phyloP scores from a whole-genome alignment of 2,329 filamentous ascomycete species.

The Chrysoporthe deuterocubensis region DNA sequence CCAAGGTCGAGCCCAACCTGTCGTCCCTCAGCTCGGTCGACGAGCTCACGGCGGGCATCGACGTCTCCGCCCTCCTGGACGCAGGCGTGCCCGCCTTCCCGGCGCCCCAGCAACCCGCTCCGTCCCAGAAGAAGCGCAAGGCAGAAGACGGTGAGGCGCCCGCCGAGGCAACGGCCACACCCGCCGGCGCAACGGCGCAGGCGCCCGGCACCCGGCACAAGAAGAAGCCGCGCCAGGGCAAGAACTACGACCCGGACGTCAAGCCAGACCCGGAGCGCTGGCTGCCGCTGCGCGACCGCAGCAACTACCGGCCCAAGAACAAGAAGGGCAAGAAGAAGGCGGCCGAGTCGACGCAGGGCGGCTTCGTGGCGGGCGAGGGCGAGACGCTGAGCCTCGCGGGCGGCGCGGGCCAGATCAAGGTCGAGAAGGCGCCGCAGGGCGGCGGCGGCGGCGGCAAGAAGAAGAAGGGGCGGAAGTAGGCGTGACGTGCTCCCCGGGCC shows the following conservation, averaged over 20 bases:
- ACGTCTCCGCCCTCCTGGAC: constrained; percentile 66
- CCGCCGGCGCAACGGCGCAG: constrained; percentile 4
- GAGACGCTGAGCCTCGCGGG: constrained; percentile 67
- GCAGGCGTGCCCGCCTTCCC: constrained; percentile 64
- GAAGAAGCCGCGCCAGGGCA: constrained; percentile 62
- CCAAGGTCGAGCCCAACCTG: constrained; percentile 59
- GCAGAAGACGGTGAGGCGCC: constrained; percentile 36
- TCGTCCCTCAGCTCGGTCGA: constrained; percentile 64
- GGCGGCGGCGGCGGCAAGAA: constrained; percentile 26
- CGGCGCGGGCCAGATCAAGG: constrained; percentile 65
- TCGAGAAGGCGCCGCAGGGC: constrained; percentile 58
- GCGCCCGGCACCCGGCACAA: constrained; percentile 37
- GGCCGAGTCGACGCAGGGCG: constrained; percentile 81
- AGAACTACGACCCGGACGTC: constrained; percentile 76
- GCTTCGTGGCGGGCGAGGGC: constrained; percentile 73
- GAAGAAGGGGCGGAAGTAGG: constrained; percentile 22
- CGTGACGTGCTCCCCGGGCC: too few species aligned
- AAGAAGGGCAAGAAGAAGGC: constrained; percentile 89
- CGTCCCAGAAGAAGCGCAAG: constrained; percentile 53
- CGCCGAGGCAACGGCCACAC: constrained; percentile 23
- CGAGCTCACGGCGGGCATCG: constrained; percentile 62
- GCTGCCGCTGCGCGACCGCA: constrained; percentile 88
- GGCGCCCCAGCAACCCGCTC: constrained; percentile 43
- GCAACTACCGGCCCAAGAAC: constrained; percentile 86
- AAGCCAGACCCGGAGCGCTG: constrained; percentile 88